A percentile compares a stretch with the other conserved stretches of the same genome.
Evolutionary conservation across 2,329 filamentous ascomycete genomes (phyloP).

Genomic region (Fonsecaea nubica): DNA sequence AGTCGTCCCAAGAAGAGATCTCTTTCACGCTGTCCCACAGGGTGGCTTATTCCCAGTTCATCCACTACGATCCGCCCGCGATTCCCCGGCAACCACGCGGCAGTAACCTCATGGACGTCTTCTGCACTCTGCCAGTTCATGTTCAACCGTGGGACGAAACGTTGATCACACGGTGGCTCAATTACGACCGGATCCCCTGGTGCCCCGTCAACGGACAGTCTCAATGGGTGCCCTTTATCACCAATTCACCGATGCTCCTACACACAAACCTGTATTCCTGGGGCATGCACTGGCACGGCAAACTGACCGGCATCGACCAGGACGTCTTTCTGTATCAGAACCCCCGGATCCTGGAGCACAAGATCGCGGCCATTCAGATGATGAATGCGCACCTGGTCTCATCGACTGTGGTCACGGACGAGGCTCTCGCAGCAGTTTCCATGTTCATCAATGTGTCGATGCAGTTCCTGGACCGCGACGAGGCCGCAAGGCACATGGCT

Average conservation of each 20-base stretch:
- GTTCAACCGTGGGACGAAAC: slow-evolving; percentile 22
- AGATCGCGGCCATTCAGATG: slow-evolving; percentile 21
- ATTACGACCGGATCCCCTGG: slow-evolving; percentile 27
- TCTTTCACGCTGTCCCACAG: background rate
- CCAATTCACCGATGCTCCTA: slow-evolving; percentile 15
- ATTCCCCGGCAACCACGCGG: slow-evolving; percentile 11
- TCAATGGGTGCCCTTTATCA: slow-evolving; percentile 22
- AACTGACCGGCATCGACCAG: slow-evolving; percentile 18
- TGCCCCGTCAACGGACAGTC: slow-evolving; percentile 25
- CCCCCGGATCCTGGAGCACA: slow-evolving; percentile 24
- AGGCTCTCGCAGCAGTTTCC: slow-evolving; percentile 17
- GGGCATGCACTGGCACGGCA: slow-evolving; percentile 27
- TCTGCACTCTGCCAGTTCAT: slow-evolving; percentile 13
- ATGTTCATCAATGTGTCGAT: slow-evolving; percentile 20
- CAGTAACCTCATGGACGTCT: slow-evolving; percentile 17
- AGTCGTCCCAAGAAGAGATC: background rate
- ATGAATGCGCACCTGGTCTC: slow-evolving; percentile 14
- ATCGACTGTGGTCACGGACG: slow-evolving; percentile 5
- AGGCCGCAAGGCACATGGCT: slow-evolving; percentile 16
- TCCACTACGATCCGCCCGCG: background rate
- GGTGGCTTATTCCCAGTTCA: background rate
- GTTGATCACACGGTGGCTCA: slow-evolving; percentile 23
- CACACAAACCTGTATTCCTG: slow-evolving; percentile 27
- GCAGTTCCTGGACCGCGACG: slow-evolving; percentile 18
- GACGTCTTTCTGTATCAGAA: slow-evolving; percentile 18